Conservation (phyloP, 106 monocot genomes). For the Agapanthus africanus region DNA sequence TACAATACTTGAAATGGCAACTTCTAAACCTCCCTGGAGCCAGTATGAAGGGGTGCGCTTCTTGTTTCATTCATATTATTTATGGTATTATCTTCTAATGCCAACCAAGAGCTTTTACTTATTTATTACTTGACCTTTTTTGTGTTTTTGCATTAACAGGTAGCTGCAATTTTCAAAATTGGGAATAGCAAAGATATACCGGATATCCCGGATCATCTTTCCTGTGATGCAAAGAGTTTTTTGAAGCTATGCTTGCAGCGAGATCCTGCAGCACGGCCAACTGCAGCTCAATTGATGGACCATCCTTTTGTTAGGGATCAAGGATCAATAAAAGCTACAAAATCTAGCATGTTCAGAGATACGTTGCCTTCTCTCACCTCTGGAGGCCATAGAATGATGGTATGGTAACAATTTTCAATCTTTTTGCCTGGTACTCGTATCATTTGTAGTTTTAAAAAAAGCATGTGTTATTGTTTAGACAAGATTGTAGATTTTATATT, state of each 20-base stretch:
- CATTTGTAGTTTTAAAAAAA: neutral
- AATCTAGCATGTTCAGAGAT: slow-evolving; percentile 21
- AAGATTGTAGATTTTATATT: too few relatives aligned
- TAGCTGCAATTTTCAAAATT: slow-evolving; percentile 97
- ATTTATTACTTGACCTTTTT: too few relatives aligned
- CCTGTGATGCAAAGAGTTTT: slow-evolving; percentile 69
- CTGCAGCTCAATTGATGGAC: slow-evolving; percentile 65
- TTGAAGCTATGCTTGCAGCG: slow-evolving; percentile 76
- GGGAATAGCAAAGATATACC: slow-evolving; percentile 96
- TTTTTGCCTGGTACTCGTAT: neutral
- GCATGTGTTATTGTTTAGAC: too few relatives aligned
- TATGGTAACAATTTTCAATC: neutral
- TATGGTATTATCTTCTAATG: too few relatives aligned
- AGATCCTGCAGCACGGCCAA: slow-evolving; percentile 69
- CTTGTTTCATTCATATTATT: too few relatives aligned
- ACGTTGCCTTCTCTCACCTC: slow-evolving; percentile 25
- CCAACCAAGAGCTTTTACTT: too few relatives aligned
- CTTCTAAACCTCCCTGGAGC: slow-evolving; percentile 91
- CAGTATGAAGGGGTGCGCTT: slow-evolving; percentile 67
- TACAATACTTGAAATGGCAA: slow-evolving; percentile 93
- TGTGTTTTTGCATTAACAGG: too few relatives aligned
- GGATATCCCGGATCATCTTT: slow-evolving; percentile 82
- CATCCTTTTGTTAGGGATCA: slow-evolving; percentile 84
- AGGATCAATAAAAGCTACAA: slow-evolving; percentile 28
- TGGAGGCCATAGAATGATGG: slow-evolving; percentile 30